Percentiles rank a stretch among this genome's conserved stretches.
phyloP scores from a whole-genome alignment of 495 filamentous ascomycete genomes.

The Penicilliopsis zonata region DNA sequence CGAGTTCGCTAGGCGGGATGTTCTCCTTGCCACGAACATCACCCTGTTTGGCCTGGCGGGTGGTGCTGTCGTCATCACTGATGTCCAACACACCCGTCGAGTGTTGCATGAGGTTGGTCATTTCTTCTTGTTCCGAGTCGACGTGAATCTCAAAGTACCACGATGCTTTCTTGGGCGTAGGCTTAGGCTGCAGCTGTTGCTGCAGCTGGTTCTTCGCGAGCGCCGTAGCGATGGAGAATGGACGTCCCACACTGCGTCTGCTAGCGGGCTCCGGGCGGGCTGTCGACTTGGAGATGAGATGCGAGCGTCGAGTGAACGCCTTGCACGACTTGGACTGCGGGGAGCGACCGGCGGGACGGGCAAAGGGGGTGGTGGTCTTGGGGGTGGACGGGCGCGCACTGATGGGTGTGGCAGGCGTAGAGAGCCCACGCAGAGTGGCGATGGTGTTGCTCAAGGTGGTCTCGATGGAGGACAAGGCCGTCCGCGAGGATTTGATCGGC shows the following conservation, averaged over 20 bases:
- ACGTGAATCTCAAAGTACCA: conserved; percentile 97
- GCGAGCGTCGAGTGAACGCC: conserved; percentile 23
- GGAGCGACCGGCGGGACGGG: conserved; percentile 30
- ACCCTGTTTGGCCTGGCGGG: no score
- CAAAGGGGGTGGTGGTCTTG: conserved; percentile 19
- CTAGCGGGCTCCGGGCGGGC: conserved; percentile 37
- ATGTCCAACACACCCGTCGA: conserved; percentile 80
- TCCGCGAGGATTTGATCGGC: conserved; percentile 29
- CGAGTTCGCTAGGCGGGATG: conserved; percentile 43
- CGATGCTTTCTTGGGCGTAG: conserved; percentile 34
- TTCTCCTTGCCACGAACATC: conserved; percentile 81
- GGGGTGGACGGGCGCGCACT: conserved; percentile 24
- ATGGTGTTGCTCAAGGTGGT: conserved; percentile 12
- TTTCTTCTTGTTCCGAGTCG: conserved; percentile 77
- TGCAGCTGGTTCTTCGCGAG: conserved; percentile 22
- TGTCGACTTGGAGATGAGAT: conserved; percentile 31
- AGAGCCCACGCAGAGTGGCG: conserved; percentile 19
- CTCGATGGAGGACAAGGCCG: conserved; percentile 19
- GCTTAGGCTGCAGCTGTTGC: no score
- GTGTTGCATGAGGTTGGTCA: conserved; percentile 85
- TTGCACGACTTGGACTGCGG: conserved; percentile 23
- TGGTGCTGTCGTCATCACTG: conserved; percentile 40
- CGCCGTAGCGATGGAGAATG: conserved; percentile 72
- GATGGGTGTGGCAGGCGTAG: conserved; percentile 25
- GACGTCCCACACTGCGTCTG: conserved; percentile 29